Evolutionary conservation across 2,329 filamentous ascomycete species (phyloP), one percentile per base, ranked within the genome.

Genomic region (Pseudocercospora musae): DNA sequence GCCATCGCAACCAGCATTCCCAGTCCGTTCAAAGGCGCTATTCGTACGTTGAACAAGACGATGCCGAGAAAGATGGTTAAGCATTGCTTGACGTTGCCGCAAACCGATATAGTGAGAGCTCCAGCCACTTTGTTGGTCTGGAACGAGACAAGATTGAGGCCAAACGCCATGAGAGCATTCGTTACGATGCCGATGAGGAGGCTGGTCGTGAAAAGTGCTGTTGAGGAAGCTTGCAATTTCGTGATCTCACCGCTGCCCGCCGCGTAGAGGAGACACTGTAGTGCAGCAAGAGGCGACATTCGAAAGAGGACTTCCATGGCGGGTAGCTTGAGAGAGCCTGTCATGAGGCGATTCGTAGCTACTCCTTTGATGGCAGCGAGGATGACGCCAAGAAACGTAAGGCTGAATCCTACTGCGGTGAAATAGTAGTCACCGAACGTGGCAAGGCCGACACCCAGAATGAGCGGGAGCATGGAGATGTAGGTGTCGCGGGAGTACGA

Each of bases 391-490:
- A 78, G 65, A 78, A 73, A 68, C 1, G 74, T 76, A 20, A 75
- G 67, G 7, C 69, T 59, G 50, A 75, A 70, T 5, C 85, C 85
- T 8, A 81, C 74, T 18, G 81, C 75, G 11, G 84, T 85, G 72
- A 86, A 87, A 69, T 83, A 85, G 78, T 86, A 86, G 75, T 88
- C 85, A 65, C 86, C 86, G 49, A 83, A 83, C 2, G 85, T 87
- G 31, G 84, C 85, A 66, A 88, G 79, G 46, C 80, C 81, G 59
- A 86, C 84, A 56, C 86, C 86, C 42, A 85, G 66, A 53, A 87
- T 82, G 33, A 88, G 79, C n/a, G 86, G 85, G 11, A 86, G 73
- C 21, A 87, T 81, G 15, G 85, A 85, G 21, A 86, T 71, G 71
- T 87, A 87, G 13, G 85, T 87, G 66, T 80, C 77, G 48, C 71